Evolutionary conservation across 1,284 basidiomycete species (phyloP).

Genomic region (Hemileia vastatrix): DNA sequence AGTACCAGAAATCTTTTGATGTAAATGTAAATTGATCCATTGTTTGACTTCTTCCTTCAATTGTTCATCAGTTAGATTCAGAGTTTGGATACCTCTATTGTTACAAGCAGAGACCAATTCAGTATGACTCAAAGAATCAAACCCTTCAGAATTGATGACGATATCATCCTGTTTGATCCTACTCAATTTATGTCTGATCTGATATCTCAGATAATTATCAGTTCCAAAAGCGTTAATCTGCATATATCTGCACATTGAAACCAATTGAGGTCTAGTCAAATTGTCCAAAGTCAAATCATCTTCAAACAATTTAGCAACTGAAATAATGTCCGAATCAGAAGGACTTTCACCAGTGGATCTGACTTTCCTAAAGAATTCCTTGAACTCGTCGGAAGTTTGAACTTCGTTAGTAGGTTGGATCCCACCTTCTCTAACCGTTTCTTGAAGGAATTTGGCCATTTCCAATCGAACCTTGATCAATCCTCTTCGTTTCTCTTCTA

Average conservation of each 20-base stretch:
- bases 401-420: slow-evolving; percentile 36
- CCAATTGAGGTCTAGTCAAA: slow-evolving; percentile 40
- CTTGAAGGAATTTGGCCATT: slow-evolving; percentile 45
- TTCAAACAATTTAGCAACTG: slow-evolving; percentile 41
- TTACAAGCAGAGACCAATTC: slow-evolving; percentile 41
- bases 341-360: slow-evolving; percentile 42
- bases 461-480: slow-evolving; percentile 42
- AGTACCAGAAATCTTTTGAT: slow-evolving; percentile 38
- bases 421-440: slow-evolving; percentile 41
- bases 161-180: slow-evolving; percentile 40
- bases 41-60: slow-evolving; percentile 36
- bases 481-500: slow-evolving; percentile 40
- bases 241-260: slow-evolving; percentile 43
- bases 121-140: slow-evolving; percentile 31
- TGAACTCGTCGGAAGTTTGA: slow-evolving; percentile 41
- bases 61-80: slow-evolving; percentile 33
- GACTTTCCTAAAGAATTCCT: slow-evolving; percentile 44
- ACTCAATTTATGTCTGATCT: slow-evolving; percentile 40
- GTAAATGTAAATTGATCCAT: slow-evolving; percentile 42
- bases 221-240: slow-evolving; percentile 44
- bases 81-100: slow-evolving; percentile 39
- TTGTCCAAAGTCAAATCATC: slow-evolving; percentile 44
- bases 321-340: slow-evolving; percentile 38
- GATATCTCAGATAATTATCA: slow-evolving; percentile 43
- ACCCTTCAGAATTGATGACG: slow-evolving; percentile 36